A percentile compares a stretch with the other conserved stretches of the same genome.
phyloP scores from a whole-genome alignment of 495 filamentous ascomycete genomes.

The Baudoinia panamericana region DNA sequence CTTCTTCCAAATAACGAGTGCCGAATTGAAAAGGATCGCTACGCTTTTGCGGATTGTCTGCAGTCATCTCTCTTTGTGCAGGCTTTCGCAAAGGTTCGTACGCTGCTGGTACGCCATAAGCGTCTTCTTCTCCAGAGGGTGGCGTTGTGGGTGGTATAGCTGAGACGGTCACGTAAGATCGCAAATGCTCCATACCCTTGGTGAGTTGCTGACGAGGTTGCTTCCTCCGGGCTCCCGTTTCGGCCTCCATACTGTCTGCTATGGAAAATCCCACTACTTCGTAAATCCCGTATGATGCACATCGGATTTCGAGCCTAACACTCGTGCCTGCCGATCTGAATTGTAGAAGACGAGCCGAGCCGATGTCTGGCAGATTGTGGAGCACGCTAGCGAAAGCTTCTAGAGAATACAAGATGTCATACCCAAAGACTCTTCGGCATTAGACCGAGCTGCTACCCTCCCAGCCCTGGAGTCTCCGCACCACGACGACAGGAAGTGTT shows the following conservation, averaged over 20 bases:
- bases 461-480: no score
- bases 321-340: no score
- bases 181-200: slow-evolving; percentile 35
- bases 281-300: background rate
- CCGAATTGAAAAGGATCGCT: slow-evolving; percentile 92
- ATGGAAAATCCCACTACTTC: background rate
- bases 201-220: slow-evolving; percentile 26
- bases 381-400: no score
- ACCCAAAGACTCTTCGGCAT: no score
- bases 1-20: slow-evolving; percentile 65
- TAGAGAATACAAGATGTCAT: no score
- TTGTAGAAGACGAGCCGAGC: no score
- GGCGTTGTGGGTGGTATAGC: slow-evolving; percentile 14
- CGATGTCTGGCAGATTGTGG: no score
- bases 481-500: no score
- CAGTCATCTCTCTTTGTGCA: slow-evolving; percentile 7
- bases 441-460: no score
- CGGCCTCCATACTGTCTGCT: background rate
- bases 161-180: slow-evolving; percentile 27
- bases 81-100: slow-evolving; percentile 27
- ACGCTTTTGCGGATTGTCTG: slow-evolving; percentile 46
- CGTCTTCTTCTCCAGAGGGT: slow-evolving; percentile 18
- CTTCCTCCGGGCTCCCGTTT: slow-evolving; percentile 11
- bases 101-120: slow-evolving; percentile 38
- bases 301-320: no score